phyloP scores from a whole-genome alignment of 306 rosid genomes.

The Sicyos edulis region DNA sequence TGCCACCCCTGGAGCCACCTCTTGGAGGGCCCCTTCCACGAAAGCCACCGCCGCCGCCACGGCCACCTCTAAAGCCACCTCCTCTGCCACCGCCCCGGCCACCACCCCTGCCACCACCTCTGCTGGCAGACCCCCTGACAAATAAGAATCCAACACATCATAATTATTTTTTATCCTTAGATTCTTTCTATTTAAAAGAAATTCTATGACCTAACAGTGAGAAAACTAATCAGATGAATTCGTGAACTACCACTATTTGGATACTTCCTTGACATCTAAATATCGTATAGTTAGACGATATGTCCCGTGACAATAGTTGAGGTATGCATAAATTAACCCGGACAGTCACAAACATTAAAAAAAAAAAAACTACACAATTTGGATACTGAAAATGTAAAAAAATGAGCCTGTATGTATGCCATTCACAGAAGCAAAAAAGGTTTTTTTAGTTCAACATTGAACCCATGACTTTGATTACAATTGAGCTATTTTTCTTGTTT shows the following conservation, averaged over 20 bases:
- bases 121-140: slow-evolving; percentile 53
- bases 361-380: too few relatives aligned
- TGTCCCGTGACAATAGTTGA: too few relatives aligned
- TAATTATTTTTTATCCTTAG: neutral
- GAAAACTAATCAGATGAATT: neutral
- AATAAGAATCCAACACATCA: neutral
- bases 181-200: neutral
- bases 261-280: too few relatives aligned
- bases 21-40: slow-evolving; percentile 81
- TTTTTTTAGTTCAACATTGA: too few relatives aligned
- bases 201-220: too few relatives aligned
- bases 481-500: too few relatives aligned
- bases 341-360: too few relatives aligned
- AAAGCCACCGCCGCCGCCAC: slow-evolving; percentile 59
- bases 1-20: slow-evolving; percentile 57
- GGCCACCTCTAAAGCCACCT: slow-evolving; percentile 36
- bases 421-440: neutral
- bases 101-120: slow-evolving; percentile 53
- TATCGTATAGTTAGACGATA: too few relatives aligned
- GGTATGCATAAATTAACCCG: too few relatives aligned
- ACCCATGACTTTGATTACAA: too few relatives aligned
- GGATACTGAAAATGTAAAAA: neutral
- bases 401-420: neutral
- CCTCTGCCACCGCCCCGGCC: slow-evolving; percentile 53
- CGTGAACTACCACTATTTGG: neutral